Evolutionary conservation across 257 asterid species (phyloP).

Genomic region (Gardenia jasminoides): DNA sequence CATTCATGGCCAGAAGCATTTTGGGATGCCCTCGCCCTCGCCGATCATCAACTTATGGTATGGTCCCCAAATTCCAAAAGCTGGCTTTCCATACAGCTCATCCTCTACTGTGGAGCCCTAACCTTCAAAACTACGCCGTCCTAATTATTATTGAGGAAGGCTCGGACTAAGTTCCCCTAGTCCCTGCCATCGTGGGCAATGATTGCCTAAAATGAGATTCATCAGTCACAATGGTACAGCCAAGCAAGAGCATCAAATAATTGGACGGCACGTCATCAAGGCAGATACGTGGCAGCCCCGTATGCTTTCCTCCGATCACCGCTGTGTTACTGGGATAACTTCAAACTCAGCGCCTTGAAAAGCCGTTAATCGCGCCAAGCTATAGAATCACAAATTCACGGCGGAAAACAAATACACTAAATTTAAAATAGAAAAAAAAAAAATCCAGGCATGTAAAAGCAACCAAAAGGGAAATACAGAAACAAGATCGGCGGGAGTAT

Average conservation of each 20-base stretch:
- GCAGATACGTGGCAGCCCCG: background rate
- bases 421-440: background rate
- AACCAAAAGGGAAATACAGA: conserved; percentile 7
- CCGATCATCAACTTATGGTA: conserved; percentile 51
- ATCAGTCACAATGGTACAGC: background rate
- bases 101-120: background rate
- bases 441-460: background rate
- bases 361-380: conserved; percentile 37
- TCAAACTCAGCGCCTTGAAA: conserved; percentile 5
- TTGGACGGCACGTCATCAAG: background rate
- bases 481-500: conserved; percentile 36
- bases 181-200: background rate
- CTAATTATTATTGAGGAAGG: conserved; percentile 8
- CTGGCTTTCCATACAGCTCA: conserved; percentile 18
- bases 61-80: conserved; percentile 11
- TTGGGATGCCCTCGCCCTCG: too few species aligned
- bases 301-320: background rate
- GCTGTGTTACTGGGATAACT: conserved; percentile 5
- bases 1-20: too few species aligned
- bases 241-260: background rate
- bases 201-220: background rate
- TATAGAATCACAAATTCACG: conserved; percentile 18
- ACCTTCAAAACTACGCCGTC: conserved; percentile 3
- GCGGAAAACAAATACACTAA: background rate
- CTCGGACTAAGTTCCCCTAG: background rate